A percentile compares a stretch with the other conserved stretches of the same genome.
Conservation (phyloP, 2,329 filamentous ascomycete genomes). For the Hypoxylon sp. region DNA sequence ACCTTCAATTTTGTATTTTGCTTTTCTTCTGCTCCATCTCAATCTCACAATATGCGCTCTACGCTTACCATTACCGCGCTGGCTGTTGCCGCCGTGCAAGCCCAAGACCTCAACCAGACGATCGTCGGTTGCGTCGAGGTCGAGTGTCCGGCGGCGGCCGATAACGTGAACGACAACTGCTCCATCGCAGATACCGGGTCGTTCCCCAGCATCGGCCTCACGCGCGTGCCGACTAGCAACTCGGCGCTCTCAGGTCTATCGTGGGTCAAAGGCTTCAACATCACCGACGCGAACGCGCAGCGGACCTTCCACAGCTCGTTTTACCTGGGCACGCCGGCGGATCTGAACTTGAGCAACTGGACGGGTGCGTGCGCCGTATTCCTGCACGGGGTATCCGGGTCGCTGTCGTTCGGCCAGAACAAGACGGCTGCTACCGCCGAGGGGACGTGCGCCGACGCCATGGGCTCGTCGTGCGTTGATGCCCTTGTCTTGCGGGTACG, state of each 20-base stretch:
- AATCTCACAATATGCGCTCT: constrained; percentile 16
- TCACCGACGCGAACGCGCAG: constrained; percentile 4
- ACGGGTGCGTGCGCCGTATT: constrained; percentile 43
- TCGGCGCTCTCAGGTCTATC: constrained; percentile 36
- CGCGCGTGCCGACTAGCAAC: constrained; percentile 28
- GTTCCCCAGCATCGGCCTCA: constrained; percentile 38
- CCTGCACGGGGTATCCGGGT: constrained; percentile 28
- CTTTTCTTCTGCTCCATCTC: neutral
- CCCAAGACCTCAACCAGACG: constrained; percentile 39
- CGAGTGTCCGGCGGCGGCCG: constrained; percentile 37
- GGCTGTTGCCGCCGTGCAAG: constrained; percentile 12
- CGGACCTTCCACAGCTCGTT: constrained; percentile 37
- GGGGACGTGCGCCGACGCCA: constrained; percentile 42
- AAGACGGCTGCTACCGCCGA: constrained; percentile 23
- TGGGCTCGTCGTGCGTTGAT: constrained; percentile 40
- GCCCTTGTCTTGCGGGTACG: constrained; percentile 35
- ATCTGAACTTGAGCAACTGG: constrained; percentile 17
- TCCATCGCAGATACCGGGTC: constrained; percentile 38
- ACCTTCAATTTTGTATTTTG: neutral
- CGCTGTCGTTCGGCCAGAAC: constrained; percentile 26
- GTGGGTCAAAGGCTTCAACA: constrained; percentile 43
- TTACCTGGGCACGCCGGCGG: constrained; percentile 39
- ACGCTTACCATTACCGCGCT: constrained; percentile 10
- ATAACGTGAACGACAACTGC: constrained; percentile 40
- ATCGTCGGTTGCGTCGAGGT: constrained; percentile 45